Evolutionary conservation across 257 asterid species (phyloP), one percentile per base, ranked within the genome.

Genomic region (Solanum arcanum): DNA sequence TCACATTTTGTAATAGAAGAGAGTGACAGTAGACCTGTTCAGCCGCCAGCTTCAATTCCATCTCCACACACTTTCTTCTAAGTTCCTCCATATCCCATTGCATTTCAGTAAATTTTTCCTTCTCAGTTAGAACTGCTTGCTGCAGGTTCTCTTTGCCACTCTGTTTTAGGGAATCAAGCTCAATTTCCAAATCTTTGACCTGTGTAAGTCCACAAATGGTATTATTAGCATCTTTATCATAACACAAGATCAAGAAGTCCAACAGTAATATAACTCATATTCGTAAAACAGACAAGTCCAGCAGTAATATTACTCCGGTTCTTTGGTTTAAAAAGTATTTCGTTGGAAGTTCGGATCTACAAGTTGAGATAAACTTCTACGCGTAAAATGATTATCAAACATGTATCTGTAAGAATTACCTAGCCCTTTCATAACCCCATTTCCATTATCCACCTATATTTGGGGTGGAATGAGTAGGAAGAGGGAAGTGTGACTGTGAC

Each of bases 31-130:
- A 86, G 41, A 94, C 97, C 97, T 93, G 94, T 85, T 92, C 92
- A 44, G 90, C 74, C 46, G 92, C 89, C 89, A 94, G 86, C 83
- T 86, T 91, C 74, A 90, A 77, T 88, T 94, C 97, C 91, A 91
- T 86, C 83, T 93, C 97, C 90, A 90, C 59, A 86, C 90, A 89
- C 87, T 91, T 90, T 86, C 91, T 91, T 88, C 92, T 88, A 83
- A 93, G 90, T 89, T 94, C 98, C 87, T 94, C 95, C 90, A 91
- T 91, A 89, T 94, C 97, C 95, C 97, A 92, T 84, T 92, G 96
- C 89, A 91, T 87, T 87, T 95, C 92, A 72, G 91, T 91, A 91
- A 87, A 87, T 41, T 90, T 93, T 86, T 94, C 98, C 88, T 86
- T 91, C 91, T 93, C 97, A 75, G 75, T 41, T 23, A 68, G 39